phyloP scores from a whole-genome alignment of 176 grass and related monocot genomes.

The Paspalum vaginatum region DNA sequence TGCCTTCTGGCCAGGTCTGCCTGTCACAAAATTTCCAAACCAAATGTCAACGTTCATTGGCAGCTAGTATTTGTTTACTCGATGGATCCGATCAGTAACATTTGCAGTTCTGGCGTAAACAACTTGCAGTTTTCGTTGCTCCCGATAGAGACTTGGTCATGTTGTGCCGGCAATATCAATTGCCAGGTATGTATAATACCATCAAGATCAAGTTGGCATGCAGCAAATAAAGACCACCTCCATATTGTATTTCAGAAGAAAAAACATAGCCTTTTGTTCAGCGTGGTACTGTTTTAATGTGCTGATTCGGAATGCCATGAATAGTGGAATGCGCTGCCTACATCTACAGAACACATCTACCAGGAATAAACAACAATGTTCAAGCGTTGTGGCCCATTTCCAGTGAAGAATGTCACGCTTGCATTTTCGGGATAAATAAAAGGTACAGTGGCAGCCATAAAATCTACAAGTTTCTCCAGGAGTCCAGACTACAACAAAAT shows the following conservation, averaged over 20 bases:
- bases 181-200: background rate
- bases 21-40: slow-evolving; percentile 18
- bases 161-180: background rate
- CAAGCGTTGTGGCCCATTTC: background rate
- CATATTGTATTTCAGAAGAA: slow-evolving; percentile 1
- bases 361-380: background rate
- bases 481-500: background rate
- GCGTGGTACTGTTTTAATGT: background rate
- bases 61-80: background rate
- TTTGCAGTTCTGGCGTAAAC: background rate
- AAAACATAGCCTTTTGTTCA: background rate
- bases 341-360: background rate
- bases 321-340: background rate
- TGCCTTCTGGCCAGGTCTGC: background rate
- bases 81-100: background rate
- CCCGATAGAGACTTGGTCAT: background rate
- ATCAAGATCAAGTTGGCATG: background rate
- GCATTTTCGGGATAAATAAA: slow-evolving; percentile 10
- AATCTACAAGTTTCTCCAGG: slow-evolving; percentile 6
- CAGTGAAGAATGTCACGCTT: slow-evolving; percentile 7
- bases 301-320: background rate
- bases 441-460: background rate
- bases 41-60: background rate
- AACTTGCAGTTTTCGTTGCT: slow-evolving; percentile 6
- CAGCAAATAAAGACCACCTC: background rate